Evolutionary conservation across 192 early-diverging fungal genomes (phyloP).

Genomic region (Gamsiella multidivaricata): DNA sequence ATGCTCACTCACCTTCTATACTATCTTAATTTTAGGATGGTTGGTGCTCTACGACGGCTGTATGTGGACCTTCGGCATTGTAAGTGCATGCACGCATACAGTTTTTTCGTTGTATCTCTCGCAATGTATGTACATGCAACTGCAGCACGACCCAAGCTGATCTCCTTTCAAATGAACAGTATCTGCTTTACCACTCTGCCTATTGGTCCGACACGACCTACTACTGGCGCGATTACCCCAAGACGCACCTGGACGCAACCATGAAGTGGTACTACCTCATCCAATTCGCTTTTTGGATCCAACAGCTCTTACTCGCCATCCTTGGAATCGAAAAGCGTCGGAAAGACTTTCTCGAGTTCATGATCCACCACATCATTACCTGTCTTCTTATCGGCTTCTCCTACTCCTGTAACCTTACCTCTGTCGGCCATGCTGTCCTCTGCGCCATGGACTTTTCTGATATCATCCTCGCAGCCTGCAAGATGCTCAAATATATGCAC

Average conservation of each 20-base stretch:
- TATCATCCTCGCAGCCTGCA: conserved; percentile 66
- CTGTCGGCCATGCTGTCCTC: conserved; percentile 71
- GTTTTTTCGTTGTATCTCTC: neutral
- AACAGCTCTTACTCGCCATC: conserved; percentile 69
- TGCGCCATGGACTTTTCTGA: conserved; percentile 75
- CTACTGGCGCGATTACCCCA: conserved; percentile 69
- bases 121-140: neutral
- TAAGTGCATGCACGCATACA: conserved; percentile 55
- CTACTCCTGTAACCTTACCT: conserved; percentile 69
- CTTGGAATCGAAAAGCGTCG: conserved; percentile 70
- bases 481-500: conserved; percentile 80
- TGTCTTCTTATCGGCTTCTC: conserved; percentile 65
- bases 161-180: conserved; percentile 33
- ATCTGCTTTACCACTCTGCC: conserved; percentile 65
- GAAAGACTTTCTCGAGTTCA: conserved; percentile 66
- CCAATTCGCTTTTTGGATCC: conserved; percentile 71
- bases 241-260: conserved; percentile 49
- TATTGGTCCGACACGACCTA: conserved; percentile 68
- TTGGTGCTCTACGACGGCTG: conserved; percentile 72
- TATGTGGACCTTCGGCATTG: conserved; percentile 75
- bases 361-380: conserved; percentile 74
- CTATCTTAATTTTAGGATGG: conserved; percentile 53
- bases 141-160: neutral
- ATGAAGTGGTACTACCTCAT: conserved; percentile 73
- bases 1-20: neutral